phyloP scores from a whole-genome alignment of 257 asterid species.

The Henckelia pumila region DNA sequence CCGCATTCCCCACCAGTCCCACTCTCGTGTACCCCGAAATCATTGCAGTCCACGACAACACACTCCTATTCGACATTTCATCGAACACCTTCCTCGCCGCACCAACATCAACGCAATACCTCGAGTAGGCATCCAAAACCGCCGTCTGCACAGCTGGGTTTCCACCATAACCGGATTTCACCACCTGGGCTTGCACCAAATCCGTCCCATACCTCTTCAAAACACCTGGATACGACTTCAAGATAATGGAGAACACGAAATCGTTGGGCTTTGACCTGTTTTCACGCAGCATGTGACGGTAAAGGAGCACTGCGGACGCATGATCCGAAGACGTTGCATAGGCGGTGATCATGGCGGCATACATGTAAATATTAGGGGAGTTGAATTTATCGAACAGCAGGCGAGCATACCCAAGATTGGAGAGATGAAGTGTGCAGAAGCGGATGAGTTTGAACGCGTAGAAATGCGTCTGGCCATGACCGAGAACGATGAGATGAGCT shows the following conservation, averaged over 20 bases:
- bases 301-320: slow-evolving; percentile 44
- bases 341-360: slow-evolving; percentile 57
- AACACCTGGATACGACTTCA: slow-evolving; percentile 60
- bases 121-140: slow-evolving; percentile 54
- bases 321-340: slow-evolving; percentile 45
- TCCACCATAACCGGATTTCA: slow-evolving; percentile 49
- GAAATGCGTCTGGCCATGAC: slow-evolving; percentile 63
- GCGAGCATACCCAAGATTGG: slow-evolving; percentile 58
- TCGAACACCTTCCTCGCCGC: slow-evolving; percentile 66
- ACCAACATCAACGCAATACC: slow-evolving; percentile 41
- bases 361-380: slow-evolving; percentile 56
- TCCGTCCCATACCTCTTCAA: slow-evolving; percentile 49
- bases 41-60: slow-evolving; percentile 85
- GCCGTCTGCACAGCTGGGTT: slow-evolving; percentile 65
- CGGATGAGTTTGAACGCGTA: slow-evolving; percentile 78
- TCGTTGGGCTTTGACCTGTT: slow-evolving; percentile 57
- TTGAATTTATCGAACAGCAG: slow-evolving; percentile 53
- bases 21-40: slow-evolving; percentile 63
- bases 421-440: slow-evolving; percentile 53
- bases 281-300: slow-evolving; percentile 56
- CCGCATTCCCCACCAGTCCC: slow-evolving; percentile 59
- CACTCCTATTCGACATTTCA: slow-evolving; percentile 59
- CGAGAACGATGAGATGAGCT: slow-evolving; percentile 57
- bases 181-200: slow-evolving; percentile 61
- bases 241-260: slow-evolving; percentile 52